phyloP scores from a whole-genome alignment of 2,329 filamentous ascomycete species.

The Aspergillus udagawae region DNA sequence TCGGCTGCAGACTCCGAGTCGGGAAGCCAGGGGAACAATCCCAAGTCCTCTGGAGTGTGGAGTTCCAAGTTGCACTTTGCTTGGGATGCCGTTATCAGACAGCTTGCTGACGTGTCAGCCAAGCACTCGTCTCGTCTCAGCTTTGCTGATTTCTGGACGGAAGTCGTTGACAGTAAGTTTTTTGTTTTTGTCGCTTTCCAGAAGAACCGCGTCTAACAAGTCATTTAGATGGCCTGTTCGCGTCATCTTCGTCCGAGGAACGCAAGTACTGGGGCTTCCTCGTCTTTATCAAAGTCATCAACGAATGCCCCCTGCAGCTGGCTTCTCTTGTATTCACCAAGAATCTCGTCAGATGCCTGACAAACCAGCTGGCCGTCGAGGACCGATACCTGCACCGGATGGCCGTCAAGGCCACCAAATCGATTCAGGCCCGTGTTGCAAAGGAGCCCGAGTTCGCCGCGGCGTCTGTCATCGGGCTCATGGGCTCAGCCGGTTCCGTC shows the following conservation, averaged over 20 bases:
- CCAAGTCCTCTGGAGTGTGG: constrained; percentile 62
- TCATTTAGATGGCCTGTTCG: constrained; percentile 71
- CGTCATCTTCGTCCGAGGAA: constrained; percentile 73
- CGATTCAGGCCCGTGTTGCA: constrained; percentile 63
- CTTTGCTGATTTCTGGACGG: constrained; percentile 79
- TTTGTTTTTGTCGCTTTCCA: background rate
- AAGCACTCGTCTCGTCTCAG: constrained; percentile 34
- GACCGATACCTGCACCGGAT: constrained; percentile 77
- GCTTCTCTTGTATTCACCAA: constrained; percentile 67
- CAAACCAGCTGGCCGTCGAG: constrained; percentile 74
- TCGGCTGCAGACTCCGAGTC: constrained; percentile 27
- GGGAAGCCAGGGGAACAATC: constrained; percentile 24
- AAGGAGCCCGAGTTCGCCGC: constrained; percentile 57
- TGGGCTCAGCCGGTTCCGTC: constrained; percentile 65
- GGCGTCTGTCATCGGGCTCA: constrained; percentile 62
- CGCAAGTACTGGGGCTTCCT: constrained; percentile 91
- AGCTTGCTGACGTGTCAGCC: constrained; percentile 31
- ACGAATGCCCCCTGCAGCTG: constrained; percentile 47
- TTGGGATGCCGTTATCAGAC: constrained; percentile 72
- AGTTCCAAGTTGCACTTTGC: constrained; percentile 80
- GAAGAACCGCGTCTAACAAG: constrained; percentile 18
- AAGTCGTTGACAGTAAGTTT: constrained; percentile 75
- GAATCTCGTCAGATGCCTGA: constrained; percentile 75
- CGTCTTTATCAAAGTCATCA: constrained; percentile 73
- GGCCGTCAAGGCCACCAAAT: constrained; percentile 70